Base-by-base conservation (phyloP, 2,329 filamentous ascomycete species). In the Pestalotiopsis sp. region DNA sequence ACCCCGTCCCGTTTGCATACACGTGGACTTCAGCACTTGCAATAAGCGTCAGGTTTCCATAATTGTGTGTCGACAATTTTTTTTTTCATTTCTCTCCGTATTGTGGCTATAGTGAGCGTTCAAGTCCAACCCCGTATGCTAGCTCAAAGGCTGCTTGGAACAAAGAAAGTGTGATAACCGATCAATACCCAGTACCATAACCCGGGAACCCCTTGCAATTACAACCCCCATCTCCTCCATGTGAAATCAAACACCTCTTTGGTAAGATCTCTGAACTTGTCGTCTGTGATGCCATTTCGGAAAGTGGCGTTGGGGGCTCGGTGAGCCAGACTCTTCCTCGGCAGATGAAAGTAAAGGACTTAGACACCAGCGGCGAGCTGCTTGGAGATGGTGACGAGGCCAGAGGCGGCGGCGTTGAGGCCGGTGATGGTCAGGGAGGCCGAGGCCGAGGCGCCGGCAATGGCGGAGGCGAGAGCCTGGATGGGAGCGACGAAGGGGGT, bases 361-460 rank as follows among this genome's bases (percentile, higher is more conserved):
- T 27, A 59, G 57, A 59, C 57, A 27, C 57, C 57, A 39, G 59
- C 59, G 25, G 38, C 23, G 27, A 58, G n/a, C 52, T 66, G 52
- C 27, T 13, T 25, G 23, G 31, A 27, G 27, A 45, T 60, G 31
- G 11, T 60, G 36, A 59, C 20, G 41, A 66, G 49, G 4, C 64
- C 64, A 3, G 17, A 13, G 27, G 41, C n/a, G 58, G 64, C 64
- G 6, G n/a, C 13, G 11, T 23, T 7, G 23, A 66, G 52, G 23
- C 64, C 64, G 14, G 64, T 66, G 56, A 66, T 31, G 64, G 64
- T 66, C n/a, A 66, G 31, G 1, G 7, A 7, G 17, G 64, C 64
- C 7, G 27, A 11, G 14, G 58, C 64, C 6, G 64, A 61, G 13
- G 64, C 64, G 7, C 4, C 52, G 12, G 20, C 13, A 27, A 66